phyloP scores from a whole-genome alignment of 2,329 filamentous ascomycete species.

The Penicillium sp. region DNA sequence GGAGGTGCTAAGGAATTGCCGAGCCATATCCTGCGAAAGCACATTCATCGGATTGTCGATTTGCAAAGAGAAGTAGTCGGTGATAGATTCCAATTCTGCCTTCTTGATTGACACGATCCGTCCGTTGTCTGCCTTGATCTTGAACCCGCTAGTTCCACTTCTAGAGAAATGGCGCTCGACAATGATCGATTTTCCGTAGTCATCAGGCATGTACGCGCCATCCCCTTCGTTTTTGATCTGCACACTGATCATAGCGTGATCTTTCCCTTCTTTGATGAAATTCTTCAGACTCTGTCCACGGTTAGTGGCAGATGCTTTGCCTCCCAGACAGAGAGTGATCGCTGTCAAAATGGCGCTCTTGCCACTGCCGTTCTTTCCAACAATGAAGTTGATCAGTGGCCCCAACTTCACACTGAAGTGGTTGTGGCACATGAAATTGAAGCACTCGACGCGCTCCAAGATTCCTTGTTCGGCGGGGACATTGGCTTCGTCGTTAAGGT shows the following conservation, averaged over 20 bases:
- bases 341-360: conserved; percentile 96
- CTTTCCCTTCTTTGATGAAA: conserved; percentile 86
- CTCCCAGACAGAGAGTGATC: conserved; percentile 90
- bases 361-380: conserved; percentile 95
- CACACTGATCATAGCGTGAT: conserved; percentile 72
- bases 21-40: conserved; percentile 90
- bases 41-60: conserved; percentile 98
- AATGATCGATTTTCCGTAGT: conserved; percentile 82
- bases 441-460: conserved; percentile 82
- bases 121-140: conserved; percentile 74
- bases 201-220: conserved; percentile 78
- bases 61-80: conserved; percentile 89
- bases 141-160: conserved; percentile 78
- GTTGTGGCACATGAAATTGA: conserved; percentile 96
- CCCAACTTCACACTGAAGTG: conserved; percentile 83
- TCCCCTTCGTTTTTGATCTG: conserved; percentile 89
- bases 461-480: conserved; percentile 80
- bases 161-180: conserved; percentile 89
- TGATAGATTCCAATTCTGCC: conserved; percentile 85
- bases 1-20: conserved; percentile 88
- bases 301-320: conserved; percentile 90
- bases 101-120: conserved; percentile 80
- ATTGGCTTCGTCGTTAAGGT: conserved; percentile 65
- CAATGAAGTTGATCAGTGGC: conserved; percentile 95
- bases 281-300: conserved; percentile 86